Evolutionary conservation across 225 moss, liverwort and hornwort genomes (phyloP).

Genomic region (Pseudoscleropodium purum): DNA sequence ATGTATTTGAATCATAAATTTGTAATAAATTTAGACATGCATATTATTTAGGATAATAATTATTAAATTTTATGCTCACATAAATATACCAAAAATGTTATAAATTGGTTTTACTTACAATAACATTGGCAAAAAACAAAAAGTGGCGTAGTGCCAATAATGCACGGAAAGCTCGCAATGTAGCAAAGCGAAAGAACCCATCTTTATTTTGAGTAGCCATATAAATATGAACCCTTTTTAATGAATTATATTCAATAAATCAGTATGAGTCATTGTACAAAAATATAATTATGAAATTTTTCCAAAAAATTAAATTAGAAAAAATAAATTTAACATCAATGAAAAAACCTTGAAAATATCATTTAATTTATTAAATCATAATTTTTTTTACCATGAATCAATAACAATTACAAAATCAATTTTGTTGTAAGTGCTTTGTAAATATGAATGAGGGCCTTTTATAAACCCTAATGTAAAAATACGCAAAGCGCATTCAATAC

Average conservation of each 20-base stretch:
- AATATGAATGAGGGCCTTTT: conserved; percentile 57
- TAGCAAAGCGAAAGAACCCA: conserved; percentile 54
- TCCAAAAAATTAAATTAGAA: background rate
- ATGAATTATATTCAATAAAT: background rate
- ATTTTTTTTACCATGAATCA: conserved; percentile 61
- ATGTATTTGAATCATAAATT: background rate
- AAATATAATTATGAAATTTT: background rate
- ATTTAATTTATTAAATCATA: no score
- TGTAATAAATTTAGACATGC: background rate
- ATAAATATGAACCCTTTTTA: conserved; percentile 58
- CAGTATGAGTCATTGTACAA: background rate
- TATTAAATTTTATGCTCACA: background rate
- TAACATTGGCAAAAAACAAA: conserved; percentile 58
- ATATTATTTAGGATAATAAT: background rate
- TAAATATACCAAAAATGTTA: no score
- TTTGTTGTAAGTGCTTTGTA: conserved; percentile 48
- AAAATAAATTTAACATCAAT: background rate
- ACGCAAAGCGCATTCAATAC: conserved; percentile 42
- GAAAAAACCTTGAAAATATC: no score
- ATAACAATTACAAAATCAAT: conserved; percentile 67
- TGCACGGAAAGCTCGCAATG: conserved; percentile 55
- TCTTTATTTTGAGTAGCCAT: conserved; percentile 17
- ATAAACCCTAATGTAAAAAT: conserved; percentile 61
- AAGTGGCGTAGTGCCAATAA: conserved; percentile 51
- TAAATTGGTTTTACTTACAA: conserved; percentile 23